Evolutionary conservation across 768 basidiomycete species (phyloP), one percentile per base, ranked within the genome.

Genomic region (Collybia mongolica): DNA sequence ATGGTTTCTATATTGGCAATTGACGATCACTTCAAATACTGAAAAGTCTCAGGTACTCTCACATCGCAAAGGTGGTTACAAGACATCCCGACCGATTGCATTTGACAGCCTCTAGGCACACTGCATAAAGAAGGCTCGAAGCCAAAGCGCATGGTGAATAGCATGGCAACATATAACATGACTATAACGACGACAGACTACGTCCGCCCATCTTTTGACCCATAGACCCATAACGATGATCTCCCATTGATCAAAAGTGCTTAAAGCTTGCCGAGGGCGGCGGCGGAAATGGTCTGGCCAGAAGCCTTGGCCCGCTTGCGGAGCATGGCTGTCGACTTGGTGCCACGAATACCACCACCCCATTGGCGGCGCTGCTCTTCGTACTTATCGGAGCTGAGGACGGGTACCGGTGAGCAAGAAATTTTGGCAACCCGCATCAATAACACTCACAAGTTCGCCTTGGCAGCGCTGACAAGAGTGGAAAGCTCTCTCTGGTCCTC

Each of bases 331-430:
- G 90, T 84, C 35, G 91, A 93, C 77, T 97, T 96, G 81, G 90
- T 86, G 60, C 94, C 93, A 74, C 93, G 92, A 66, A 93, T 61
- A 68, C 95, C 95, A 77, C 95, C 95, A 70, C 95, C 94, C 96
- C 96, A 98, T 60, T 85, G 83, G 64, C 89, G 83, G 57, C 92
- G 86, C 47, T 87, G 80, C 61, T 95, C 93, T 59, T 96, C 95
- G 73, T 91, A 91, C 75, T 96, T 98, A 72, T 92, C 90, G 49
- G 87, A 75, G 81, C 89, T 91, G 32, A 32, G 5, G 11, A 32
- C 11, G 14, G 32, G 7, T 9, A 12, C 14, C 2, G 11, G 54
- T 0, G 46, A 65, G 41, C 14, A 44, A 32, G 12, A 23, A 28
- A 36, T 6, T 18, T 12, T 32, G 19, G 18, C 12, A 9, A 15